Percentiles rank a stretch among this genome's conserved stretches.
Evolutionary conservation across 768 basidiomycete genomes (phyloP).

Genomic region (Leccinum variicolor): DNA sequence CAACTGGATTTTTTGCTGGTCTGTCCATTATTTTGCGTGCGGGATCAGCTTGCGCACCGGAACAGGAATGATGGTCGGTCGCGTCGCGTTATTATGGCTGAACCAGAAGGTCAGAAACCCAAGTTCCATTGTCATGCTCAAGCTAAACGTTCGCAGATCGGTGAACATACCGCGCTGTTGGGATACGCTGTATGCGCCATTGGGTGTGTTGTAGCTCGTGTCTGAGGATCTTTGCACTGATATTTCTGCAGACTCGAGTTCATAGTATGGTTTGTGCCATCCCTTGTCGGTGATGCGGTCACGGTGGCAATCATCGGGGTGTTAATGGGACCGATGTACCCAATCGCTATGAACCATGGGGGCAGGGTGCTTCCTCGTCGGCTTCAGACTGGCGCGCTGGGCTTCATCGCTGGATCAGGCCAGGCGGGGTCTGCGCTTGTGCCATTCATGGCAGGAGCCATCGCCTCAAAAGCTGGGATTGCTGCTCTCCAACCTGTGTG

Average conservation of each 20-base stretch:
- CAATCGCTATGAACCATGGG: slow-evolving; percentile 42
- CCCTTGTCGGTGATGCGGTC: slow-evolving; percentile 59
- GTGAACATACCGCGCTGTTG: slow-evolving; percentile 29
- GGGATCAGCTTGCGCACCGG: neutral
- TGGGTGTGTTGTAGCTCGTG: slow-evolving; percentile 9
- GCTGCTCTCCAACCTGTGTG: slow-evolving; percentile 47
- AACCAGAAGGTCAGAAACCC: slow-evolving; percentile 21
- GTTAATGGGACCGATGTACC: slow-evolving; percentile 74
- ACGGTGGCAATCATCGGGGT: slow-evolving; percentile 64
- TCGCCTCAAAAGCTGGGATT: slow-evolving; percentile 42
- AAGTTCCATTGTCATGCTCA: neutral
- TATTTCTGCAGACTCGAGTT: slow-evolving; percentile 49
- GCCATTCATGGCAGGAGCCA: slow-evolving; percentile 49
- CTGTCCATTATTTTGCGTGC: neutral
- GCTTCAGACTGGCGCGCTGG: slow-evolving; percentile 37
- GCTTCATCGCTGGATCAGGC: slow-evolving; percentile 53
- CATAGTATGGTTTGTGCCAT: slow-evolving; percentile 67
- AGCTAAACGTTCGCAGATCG: slow-evolving; percentile 20
- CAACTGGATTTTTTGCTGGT: slow-evolving; percentile 38
- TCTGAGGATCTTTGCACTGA: neutral
- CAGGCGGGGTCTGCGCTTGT: slow-evolving; percentile 48
- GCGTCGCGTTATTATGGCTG: slow-evolving; percentile 26
- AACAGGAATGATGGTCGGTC: slow-evolving; percentile 28
- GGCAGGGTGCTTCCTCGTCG: slow-evolving; percentile 33
- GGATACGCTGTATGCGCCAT: slow-evolving; percentile 30